These are phyloP conservation scores for Hericium alpestre DNA, from an alignment of 768 basidiomycete species.

Conservation along the genomic window DNA sequence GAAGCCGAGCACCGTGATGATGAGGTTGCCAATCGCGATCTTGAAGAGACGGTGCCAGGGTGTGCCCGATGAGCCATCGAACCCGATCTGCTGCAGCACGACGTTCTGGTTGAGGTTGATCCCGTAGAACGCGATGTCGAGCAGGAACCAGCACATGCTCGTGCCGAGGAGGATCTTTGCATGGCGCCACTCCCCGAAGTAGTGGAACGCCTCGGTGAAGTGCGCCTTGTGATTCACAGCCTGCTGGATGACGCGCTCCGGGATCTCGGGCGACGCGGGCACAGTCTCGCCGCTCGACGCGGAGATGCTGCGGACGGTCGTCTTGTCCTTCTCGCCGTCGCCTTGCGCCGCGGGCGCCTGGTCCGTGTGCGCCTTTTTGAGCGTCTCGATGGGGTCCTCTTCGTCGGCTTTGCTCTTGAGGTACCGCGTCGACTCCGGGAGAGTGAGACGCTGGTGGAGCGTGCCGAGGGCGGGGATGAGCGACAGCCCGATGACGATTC, in stretches of 20 bases:
- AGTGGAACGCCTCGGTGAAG: conserved; percentile 43
- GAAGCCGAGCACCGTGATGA: conserved; percentile 67
- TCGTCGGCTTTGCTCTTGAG: conserved; percentile 26
- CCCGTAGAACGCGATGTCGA: conserved; percentile 75
- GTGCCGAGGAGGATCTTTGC: conserved; percentile 60
- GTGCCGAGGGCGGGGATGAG: conserved; percentile 66
- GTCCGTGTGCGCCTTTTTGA: background rate
- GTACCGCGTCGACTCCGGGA: conserved; percentile 57
- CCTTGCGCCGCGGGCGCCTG: conserved; percentile 1
- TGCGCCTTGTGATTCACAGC: background rate
- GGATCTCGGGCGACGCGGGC: background rate
- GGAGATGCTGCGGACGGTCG: too few relatives aligned
- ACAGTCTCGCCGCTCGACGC: background rate
- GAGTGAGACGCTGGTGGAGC: conserved; percentile 64
- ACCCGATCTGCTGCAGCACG: conserved; percentile 67
- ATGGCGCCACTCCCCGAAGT: conserved; percentile 69
- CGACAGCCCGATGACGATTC: conserved; percentile 65
- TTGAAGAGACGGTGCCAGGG: conserved; percentile 60
- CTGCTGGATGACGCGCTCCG: background rate
- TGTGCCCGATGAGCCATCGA: conserved; percentile 43
- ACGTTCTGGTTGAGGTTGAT: conserved; percentile 69
- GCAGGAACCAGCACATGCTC: conserved; percentile 60
- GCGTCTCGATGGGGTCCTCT: background rate
- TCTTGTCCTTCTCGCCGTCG: conserved; percentile 23
- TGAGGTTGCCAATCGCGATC: conserved; percentile 55